Percentiles rank a stretch among this genome's conserved stretches.
Evolutionary conservation across 2,329 filamentous ascomycete species (phyloP).

Genomic region (Cercospora nicotianae): DNA sequence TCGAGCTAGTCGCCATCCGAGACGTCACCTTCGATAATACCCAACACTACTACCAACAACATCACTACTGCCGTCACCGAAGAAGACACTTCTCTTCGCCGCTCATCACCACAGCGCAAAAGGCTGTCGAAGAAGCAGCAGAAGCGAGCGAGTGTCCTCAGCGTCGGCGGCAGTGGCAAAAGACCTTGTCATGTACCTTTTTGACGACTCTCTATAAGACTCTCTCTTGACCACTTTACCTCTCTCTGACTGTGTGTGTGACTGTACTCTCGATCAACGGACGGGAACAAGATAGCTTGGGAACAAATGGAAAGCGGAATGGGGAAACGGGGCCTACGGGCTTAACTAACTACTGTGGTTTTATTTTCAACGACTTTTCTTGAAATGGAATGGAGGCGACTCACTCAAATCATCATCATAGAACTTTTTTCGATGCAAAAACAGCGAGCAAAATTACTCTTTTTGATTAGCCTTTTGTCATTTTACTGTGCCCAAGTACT

Average conservation of each 20-base stretch:
- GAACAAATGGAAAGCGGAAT: neutral
- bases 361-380: neutral
- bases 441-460: neutral
- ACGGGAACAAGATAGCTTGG: neutral
- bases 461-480: too few species aligned
- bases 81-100: neutral
- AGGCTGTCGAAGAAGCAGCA: constrained; percentile 18
- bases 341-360: neutral
- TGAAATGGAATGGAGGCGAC: neutral
- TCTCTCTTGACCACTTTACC: neutral
- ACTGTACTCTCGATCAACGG: neutral
- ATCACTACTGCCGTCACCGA: neutral
- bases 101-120: constrained; percentile 14
- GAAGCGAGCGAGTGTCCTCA: neutral
- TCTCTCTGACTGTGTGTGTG: neutral
- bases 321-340: too few species aligned
- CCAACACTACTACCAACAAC: neutral
- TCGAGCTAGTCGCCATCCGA: constrained; percentile 22
- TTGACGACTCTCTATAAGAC: constrained; percentile 16
- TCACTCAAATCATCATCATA: neutral
- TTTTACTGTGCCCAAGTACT: too few species aligned
- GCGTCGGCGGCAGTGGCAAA: neutral
- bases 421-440: neutral
- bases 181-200: constrained; percentile 18
- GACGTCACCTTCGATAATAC: neutral